These are phyloP conservation scores for Capsicum pubescens DNA, from an alignment of 257 asterid genomes.

Conservation along the genomic window DNA sequence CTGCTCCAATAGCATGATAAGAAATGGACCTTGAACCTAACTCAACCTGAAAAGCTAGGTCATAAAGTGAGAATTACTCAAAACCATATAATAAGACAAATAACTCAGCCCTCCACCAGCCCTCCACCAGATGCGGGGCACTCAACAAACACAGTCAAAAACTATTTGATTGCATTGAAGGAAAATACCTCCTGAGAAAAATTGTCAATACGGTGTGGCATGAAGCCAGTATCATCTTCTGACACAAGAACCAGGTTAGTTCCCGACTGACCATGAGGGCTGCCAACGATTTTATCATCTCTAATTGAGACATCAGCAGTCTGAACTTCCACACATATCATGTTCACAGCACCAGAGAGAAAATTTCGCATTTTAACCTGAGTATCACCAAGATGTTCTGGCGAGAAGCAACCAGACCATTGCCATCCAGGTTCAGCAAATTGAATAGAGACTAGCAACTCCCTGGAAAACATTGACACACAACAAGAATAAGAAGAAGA, in stretches of 20 bases:
- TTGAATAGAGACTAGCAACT: constrained; percentile 72
- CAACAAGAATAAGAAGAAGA: constrained; percentile 15
- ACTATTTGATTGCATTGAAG: background rate
- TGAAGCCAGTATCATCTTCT: constrained; percentile 92
- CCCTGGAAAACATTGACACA: constrained; percentile 58
- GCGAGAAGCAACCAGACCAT: constrained; percentile 98
- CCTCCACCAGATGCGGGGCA: background rate
- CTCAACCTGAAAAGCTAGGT: background rate
- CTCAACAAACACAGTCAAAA: constrained; percentile 11
- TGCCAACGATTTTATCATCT: constrained; percentile 78
- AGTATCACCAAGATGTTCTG: constrained; percentile 94
- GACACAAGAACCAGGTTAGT: constrained; percentile 87
- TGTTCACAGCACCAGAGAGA: constrained; percentile 68
- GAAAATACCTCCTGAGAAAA: constrained; percentile 83
- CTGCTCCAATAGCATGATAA: background rate
- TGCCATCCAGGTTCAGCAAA: constrained; percentile 96
- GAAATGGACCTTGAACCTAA: background rate
- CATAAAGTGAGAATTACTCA: background rate
- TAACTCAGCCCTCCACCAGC: background rate
- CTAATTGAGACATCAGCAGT: constrained; percentile 84
- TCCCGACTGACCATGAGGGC: constrained; percentile 87
- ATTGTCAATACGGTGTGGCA: constrained; percentile 98
- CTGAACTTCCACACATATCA: constrained; percentile 95
- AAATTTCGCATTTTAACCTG: constrained; percentile 89
- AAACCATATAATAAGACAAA: background rate